Evolutionary conservation across 1,139 yeast genomes (phyloP).

Genomic region (Spencermartinsiella ligniputridi): DNA sequence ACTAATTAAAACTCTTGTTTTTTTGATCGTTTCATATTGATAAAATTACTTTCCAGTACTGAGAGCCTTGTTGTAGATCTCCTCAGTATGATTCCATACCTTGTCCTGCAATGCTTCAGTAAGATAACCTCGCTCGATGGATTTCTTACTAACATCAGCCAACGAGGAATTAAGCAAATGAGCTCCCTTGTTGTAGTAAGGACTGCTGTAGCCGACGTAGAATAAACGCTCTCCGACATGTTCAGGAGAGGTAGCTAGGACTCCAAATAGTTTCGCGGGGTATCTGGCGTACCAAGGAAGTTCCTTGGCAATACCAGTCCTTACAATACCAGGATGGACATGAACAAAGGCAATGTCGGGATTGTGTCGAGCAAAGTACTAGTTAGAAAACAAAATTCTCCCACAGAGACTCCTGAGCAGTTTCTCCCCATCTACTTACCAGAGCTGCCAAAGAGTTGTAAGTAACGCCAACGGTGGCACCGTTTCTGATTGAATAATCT

Average conservation of each 20-base stretch:
- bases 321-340: slow-evolving; percentile 30
- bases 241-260: slow-evolving; percentile 12
- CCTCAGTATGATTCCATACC: slow-evolving; percentile 28
- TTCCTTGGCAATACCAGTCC: slow-evolving; percentile 21
- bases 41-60: slow-evolving; percentile 1
- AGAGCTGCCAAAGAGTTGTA: not conserved
- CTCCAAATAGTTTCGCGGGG: slow-evolving; percentile 3
- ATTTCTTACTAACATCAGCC: slow-evolving; percentile 13
- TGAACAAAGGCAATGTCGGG: slow-evolving; percentile 29
- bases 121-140: slow-evolving; percentile 16
- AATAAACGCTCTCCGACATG: slow-evolving; percentile 24
- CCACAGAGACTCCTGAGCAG: no score
- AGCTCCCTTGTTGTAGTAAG: slow-evolving; percentile 23
- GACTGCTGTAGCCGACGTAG: slow-evolving; percentile 20
- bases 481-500: not conserved
- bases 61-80: slow-evolving; percentile 13
- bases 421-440: slow-evolving; percentile 2
- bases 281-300: slow-evolving; percentile 25
- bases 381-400: no score
- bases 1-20: no score
- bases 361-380: slow-evolving; percentile 23
- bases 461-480: not conserved
- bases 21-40: no score
- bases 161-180: slow-evolving; percentile 19
- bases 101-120: slow-evolving; percentile 23